Evolutionary conservation across 805 yeast species (phyloP), one percentile per base, ranked within the genome.

Genomic region (Pichia cephalocereana): DNA sequence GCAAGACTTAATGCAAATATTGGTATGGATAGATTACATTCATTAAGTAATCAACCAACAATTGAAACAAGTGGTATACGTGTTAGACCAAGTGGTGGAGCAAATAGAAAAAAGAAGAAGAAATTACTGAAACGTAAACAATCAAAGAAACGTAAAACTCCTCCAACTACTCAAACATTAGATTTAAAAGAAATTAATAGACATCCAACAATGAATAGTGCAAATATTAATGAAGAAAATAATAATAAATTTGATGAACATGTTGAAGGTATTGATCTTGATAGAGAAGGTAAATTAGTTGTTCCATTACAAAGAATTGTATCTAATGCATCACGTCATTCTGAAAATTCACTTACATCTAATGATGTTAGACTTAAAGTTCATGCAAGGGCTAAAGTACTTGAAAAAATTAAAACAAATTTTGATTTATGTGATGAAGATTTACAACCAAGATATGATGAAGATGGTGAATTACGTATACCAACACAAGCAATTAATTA

Each of bases 51-150:
- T 44, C 41, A 36, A 12, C 43, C 51, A 15, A 39, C 49, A 11
- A 45, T 52, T 18, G 52, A 48, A 30, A 49, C 57, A n/a, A 59
- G 57, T 32, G 56, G 58, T 41, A 63, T 76, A 27, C 79, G 81
- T 37, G 83, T 75, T 6, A 74, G 79, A 54, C 89, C 88, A 9
- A 84, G 84, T 2, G 91, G 91, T 43, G 89, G 89, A 30, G 82
- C 84, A 61, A 76, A 70, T 52, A 71, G 82, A 58, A 74, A 77
- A 55, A 72, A 67, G 42, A 76, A 71, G 52, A 71, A 83, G 58
- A 73, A 75, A 55, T 71, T 66, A 42, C 49, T 57, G 34, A 57
- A 53, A 50, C 50, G 54, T 46, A 55, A 47, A 62, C 56, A 60
- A 58, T 58, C 51, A 47, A 45, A 55, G 55, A 50, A 52, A 44